These are phyloP conservation scores for Drechslerella dactyloides DNA, from an alignment of 2,329 filamentous ascomycete genomes.

Conservation along the genomic window DNA sequence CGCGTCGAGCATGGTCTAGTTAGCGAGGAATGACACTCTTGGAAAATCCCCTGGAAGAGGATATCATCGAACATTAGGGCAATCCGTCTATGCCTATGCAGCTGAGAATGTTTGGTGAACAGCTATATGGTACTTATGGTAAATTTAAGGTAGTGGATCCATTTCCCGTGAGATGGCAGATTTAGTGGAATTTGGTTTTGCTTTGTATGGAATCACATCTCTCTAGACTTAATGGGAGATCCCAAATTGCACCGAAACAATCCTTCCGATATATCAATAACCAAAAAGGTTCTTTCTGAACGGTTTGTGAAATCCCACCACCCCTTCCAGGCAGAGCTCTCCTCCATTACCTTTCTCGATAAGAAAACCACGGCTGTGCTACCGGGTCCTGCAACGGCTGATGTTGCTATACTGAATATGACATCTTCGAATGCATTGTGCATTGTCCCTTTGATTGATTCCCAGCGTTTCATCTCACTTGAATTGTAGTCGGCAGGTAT, in stretches of 20 bases:
- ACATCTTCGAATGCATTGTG: background rate
- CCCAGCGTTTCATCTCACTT: background rate
- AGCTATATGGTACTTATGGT: too few species aligned
- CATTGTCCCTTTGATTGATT: constrained; percentile 5
- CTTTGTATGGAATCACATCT: background rate
- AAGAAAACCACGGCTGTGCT: background rate
- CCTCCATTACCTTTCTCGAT: background rate
- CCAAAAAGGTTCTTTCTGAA: background rate
- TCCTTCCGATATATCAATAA: background rate
- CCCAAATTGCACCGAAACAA: background rate
- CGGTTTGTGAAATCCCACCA: background rate
- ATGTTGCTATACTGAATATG: background rate
- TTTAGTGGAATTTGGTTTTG: background rate
- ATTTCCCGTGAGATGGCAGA: background rate
- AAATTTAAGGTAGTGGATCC: background rate
- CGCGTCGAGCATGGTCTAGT: too few species aligned
- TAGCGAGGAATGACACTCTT: too few species aligned
- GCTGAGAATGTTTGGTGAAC: too few species aligned
- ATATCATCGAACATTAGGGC: too few species aligned
- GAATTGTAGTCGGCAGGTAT: constrained; percentile 2
- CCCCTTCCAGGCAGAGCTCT: background rate
- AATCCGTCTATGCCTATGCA: too few species aligned
- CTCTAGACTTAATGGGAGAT: background rate
- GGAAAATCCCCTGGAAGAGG: too few species aligned
- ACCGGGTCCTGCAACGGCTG: background rate